Evolutionary conservation across 345 rosid species (phyloP), one percentile per base, ranked within the genome.

Genomic region (Cochlearia excelsa): DNA sequence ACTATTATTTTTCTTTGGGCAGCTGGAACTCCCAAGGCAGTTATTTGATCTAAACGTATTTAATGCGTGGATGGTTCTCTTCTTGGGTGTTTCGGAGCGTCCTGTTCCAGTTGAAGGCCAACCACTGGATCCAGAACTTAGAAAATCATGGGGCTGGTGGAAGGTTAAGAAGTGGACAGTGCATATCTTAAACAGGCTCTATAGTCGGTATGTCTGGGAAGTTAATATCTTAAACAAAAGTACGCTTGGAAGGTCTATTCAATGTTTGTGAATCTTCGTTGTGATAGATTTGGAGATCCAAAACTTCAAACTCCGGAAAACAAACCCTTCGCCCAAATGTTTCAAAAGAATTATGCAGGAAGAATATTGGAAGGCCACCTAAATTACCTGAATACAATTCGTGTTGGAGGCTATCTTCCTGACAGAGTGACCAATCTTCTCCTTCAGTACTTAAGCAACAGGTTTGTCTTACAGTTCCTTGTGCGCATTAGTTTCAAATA

Each of bases 111-210:
- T 66, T n/a, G 99, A 94, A 73, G 97, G 96, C 9, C 93, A 94
- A 72, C 97, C 97, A 69, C 44, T 66, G 49, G 97, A 94, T 74
- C 90, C 82, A 0, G 99, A 94, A 55, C 77, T 82, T 31, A 81
- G 97, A 79, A 94, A 90, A 78, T 81, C 95, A 39, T 94, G 99
- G 99, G 96, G 97, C 28, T 94, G 99, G 99, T 94, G 99, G 99
- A 94, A 94, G 75, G 90, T 94, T 83, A 94, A 94, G 84, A 94
- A 94, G 72, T 94, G 99, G 99, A 94, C 95, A 0, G 87, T 86
- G 74, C 97, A 90, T 65, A 94, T 94, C 62, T 76, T 90, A 69
- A 94, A 94, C 76, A 81, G 97, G 80, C 86, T 94, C 26, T 84
- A 82, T 66, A 94, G 95, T 45, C 69, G 99, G 97, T 87, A 68